These are phyloP conservation scores for Cornus kousa DNA, from an alignment of 148 eudicot genomes.

Conservation along the genomic window DNA sequence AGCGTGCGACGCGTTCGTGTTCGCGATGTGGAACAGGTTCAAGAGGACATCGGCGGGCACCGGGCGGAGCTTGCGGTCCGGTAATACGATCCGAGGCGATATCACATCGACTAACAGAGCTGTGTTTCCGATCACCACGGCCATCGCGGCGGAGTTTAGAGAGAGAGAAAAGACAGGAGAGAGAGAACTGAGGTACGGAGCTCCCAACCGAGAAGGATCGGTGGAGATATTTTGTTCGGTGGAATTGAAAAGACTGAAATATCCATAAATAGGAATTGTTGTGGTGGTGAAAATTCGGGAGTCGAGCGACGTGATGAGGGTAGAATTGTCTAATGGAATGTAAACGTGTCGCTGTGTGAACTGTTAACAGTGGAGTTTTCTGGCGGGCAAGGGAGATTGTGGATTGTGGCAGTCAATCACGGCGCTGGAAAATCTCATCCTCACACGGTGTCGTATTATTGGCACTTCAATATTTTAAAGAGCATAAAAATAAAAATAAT, in stretches of 20 bases:
- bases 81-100: constrained; percentile 27
- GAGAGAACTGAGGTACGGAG: not conserved
- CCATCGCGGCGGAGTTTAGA: constrained; percentile 41
- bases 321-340: not conserved
- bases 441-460: not conserved
- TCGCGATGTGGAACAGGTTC: constrained; percentile 31
- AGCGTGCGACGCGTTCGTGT: not conserved
- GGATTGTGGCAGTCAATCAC: not conserved
- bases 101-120: constrained; percentile 50
- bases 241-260: not conserved
- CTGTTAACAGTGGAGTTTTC: not conserved
- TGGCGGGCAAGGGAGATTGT: not conserved
- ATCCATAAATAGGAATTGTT: not conserved
- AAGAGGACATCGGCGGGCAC: constrained; percentile 55
- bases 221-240: constrained; percentile 1
- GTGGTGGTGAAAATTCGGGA: not conserved
- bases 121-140: constrained; percentile 62
- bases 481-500: too few species aligned
- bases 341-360: not conserved
- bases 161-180: constrained; percentile 1
- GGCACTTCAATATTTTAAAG: too few species aligned
- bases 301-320: not conserved
- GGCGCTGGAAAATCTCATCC: not conserved
- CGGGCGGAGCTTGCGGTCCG: constrained; percentile 48
- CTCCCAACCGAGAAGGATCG: not conserved